Evolutionary conservation across 2,329 filamentous ascomycete genomes (phyloP).

Genomic region (Pseudogymnoascus sp.): DNA sequence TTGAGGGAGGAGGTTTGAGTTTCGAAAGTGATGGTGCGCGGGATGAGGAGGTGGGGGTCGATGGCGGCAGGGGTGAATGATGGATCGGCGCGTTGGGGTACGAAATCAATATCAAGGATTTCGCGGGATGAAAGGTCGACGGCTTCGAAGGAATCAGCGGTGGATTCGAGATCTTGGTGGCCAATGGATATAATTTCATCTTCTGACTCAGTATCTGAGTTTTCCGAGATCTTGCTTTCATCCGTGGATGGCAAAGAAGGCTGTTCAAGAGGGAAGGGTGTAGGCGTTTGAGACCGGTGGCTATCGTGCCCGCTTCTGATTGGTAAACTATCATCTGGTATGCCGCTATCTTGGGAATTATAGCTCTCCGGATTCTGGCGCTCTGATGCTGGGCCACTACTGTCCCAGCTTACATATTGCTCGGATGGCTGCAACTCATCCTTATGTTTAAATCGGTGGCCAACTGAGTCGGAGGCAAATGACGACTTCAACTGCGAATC

Average conservation of each 20-base stretch:
- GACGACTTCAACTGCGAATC: slow-evolving; percentile 29
- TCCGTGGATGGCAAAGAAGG: slow-evolving; percentile 17
- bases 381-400: neutral
- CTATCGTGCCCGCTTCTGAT: neutral
- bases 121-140: slow-evolving; percentile 18
- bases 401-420: neutral
- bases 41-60: slow-evolving; percentile 48
- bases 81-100: slow-evolving; percentile 52
- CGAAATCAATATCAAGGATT: slow-evolving; percentile 51
- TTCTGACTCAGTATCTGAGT: slow-evolving; percentile 5
- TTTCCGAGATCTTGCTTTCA: neutral
- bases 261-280: slow-evolving; percentile 15
- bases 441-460: neutral
- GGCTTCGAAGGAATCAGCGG: neutral
- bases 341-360: neutral
- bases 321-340: neutral
- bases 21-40: slow-evolving; percentile 50
- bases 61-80: slow-evolving; percentile 48
- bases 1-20: slow-evolving; percentile 49
- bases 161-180: neutral
- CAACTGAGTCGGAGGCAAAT: neutral
- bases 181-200: slow-evolving; percentile 16
- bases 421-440: neutral
- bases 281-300: neutral
- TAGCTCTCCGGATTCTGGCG: neutral